phyloP scores from a whole-genome alignment of 2,329 filamentous ascomycete species.

The Canariomyces notabilis region DNA sequence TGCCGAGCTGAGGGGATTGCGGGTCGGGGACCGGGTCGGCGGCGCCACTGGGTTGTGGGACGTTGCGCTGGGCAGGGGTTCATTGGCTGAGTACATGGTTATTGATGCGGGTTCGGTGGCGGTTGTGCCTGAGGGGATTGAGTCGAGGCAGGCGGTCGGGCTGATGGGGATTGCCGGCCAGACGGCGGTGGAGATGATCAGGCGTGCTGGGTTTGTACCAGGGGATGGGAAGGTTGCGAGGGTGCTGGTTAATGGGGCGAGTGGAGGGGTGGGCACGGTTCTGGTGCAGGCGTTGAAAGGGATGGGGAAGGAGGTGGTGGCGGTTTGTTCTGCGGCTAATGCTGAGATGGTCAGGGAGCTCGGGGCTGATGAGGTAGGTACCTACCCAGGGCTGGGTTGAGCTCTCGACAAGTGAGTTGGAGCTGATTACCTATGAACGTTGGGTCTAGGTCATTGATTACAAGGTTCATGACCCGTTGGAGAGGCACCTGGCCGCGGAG shows the following conservation, averaged over 20 bases:
- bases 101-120: conserved; percentile 30
- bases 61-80: conserved; percentile 30
- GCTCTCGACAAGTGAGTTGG: neutral
- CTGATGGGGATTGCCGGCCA: conserved; percentile 35
- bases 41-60: conserved; percentile 29
- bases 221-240: conserved; percentile 31
- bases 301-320: conserved; percentile 39
- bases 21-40: conserved; percentile 26
- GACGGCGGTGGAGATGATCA: conserved; percentile 29
- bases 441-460: conserved; percentile 38
- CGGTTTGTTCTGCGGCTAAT: conserved; percentile 43
- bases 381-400: neutral
- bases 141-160: conserved; percentile 25
- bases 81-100: conserved; percentile 32
- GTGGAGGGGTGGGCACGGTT: conserved; percentile 45
- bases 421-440: neutral
- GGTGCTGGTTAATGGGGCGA: conserved; percentile 47
- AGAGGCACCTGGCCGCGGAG: conserved; percentile 30
- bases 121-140: conserved; percentile 23
- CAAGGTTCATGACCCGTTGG: conserved; percentile 32
- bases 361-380: conserved; percentile 44
- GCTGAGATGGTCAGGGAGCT: conserved; percentile 40
- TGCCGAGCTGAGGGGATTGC: conserved; percentile 7
- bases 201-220: conserved; percentile 13
- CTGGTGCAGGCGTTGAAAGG: conserved; percentile 43